phyloP scores from a whole-genome alignment of 768 basidiomycete genomes.

The Xerocomellus chrysenteron region DNA sequence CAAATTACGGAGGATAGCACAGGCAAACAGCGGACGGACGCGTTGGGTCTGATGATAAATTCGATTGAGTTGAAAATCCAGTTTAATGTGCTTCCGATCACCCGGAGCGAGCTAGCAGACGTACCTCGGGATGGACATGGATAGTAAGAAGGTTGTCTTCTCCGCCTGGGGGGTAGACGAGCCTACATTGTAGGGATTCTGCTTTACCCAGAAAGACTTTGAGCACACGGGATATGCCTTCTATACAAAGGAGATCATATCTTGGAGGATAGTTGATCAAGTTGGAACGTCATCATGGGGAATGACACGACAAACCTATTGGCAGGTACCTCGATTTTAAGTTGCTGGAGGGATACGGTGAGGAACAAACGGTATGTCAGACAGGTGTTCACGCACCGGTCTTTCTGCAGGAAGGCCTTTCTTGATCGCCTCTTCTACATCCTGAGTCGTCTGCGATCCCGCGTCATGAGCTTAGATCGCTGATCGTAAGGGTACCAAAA shows the following conservation, averaged over 20 bases:
- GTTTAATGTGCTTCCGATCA: neutral
- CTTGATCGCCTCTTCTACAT: slow-evolving; percentile 78
- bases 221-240: slow-evolving; percentile 88
- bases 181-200: slow-evolving; percentile 67
- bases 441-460: slow-evolving; percentile 72
- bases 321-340: slow-evolving; percentile 99
- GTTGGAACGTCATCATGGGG: neutral
- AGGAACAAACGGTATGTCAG: neutral
- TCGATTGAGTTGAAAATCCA: neutral
- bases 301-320: slow-evolving; percentile 60
- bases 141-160: slow-evolving; percentile 65
- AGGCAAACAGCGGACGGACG: slow-evolving; percentile 89
- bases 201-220: slow-evolving; percentile 75
- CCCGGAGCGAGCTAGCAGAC: slow-evolving; percentile 17
- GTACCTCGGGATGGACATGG: slow-evolving; percentile 70
- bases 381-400: slow-evolving; percentile 51
- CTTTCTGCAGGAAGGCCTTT: slow-evolving; percentile 84
- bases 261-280: slow-evolving; percentile 39
- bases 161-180: slow-evolving; percentile 69
- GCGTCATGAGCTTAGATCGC: slow-evolving; percentile 1
- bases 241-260: slow-evolving; percentile 97
- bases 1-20: slow-evolving; percentile 86
- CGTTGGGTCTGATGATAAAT: slow-evolving; percentile 57
- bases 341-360: slow-evolving; percentile 55
- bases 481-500: neutral